Percentiles rank a stretch among this genome's conserved stretches.
These are phyloP conservation scores for Neonectria ditissima DNA, from an alignment of 2,329 filamentous ascomycete genomes.

Conservation along the genomic window DNA sequence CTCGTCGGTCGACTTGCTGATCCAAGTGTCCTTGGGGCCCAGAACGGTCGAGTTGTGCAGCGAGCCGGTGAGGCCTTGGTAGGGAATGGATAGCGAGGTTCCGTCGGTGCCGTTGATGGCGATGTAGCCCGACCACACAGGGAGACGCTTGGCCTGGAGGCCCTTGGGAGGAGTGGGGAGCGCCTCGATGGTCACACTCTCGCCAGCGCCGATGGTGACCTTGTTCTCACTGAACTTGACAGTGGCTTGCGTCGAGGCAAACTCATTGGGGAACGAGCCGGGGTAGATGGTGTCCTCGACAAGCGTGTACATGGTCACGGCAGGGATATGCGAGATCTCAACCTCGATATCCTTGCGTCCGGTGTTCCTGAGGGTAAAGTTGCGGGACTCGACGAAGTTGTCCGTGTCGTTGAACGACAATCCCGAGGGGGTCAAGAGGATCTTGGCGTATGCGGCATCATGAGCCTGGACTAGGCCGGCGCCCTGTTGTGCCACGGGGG, in stretches of 20 bases:
- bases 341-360: conserved; percentile 63
- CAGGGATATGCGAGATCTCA: conserved; percentile 61
- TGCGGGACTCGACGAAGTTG: conserved; percentile 60
- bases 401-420: conserved; percentile 74
- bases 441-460: conserved; percentile 67
- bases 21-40: conserved; percentile 40
- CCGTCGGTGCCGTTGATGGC: conserved; percentile 55
- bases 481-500: conserved; percentile 71
- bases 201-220: conserved; percentile 57
- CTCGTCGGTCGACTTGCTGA: conserved; percentile 50
- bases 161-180: conserved; percentile 55
- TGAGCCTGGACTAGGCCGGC: conserved; percentile 70
- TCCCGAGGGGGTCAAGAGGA: conserved; percentile 65
- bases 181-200: conserved; percentile 61
- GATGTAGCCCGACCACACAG: conserved; percentile 58
- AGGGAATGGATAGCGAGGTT: conserved; percentile 53
- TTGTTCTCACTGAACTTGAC: conserved; percentile 56
- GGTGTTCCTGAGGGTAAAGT: conserved; percentile 68
- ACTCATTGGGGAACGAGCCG: conserved; percentile 58
- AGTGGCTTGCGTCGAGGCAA: conserved; percentile 55
- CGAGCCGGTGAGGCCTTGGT: conserved; percentile 55
- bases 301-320: conserved; percentile 66
- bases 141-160: conserved; percentile 51
- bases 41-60: conserved; percentile 47
- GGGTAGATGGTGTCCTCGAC: conserved; percentile 50